Percentiles rank a stretch among this genome's conserved stretches.
These are phyloP conservation scores for Lecanosticta acicola DNA, from an alignment of 2,329 filamentous ascomycete genomes.

Conservation along the genomic window DNA sequence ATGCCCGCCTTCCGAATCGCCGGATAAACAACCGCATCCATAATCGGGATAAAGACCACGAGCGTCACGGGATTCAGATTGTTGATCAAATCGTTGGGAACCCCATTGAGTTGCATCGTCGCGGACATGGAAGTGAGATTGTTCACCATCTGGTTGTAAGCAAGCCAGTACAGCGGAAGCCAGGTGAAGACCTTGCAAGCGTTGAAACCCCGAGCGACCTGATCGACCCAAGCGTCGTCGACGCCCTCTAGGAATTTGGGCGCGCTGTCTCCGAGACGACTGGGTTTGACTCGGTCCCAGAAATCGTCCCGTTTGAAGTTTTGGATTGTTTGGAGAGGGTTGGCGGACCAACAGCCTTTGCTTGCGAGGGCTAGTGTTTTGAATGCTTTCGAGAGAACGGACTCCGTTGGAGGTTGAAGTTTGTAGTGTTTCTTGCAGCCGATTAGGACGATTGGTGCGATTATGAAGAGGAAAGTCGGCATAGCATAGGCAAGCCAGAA, in stretches of 20 bases:
- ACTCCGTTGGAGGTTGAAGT: constrained; percentile 59
- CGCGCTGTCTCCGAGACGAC: constrained; percentile 51
- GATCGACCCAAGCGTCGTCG: constrained; percentile 75
- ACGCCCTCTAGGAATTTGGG: constrained; percentile 69
- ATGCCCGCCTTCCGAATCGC: constrained; percentile 40
- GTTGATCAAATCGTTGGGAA: constrained; percentile 45
- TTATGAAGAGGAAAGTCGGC: constrained; percentile 57
- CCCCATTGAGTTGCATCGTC: constrained; percentile 40
- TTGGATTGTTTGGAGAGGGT: constrained; percentile 54
- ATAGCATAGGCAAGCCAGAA: constrained; percentile 63
- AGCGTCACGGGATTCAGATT: constrained; percentile 29
- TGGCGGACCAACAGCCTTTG: constrained; percentile 54
- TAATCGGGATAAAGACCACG: constrained; percentile 42
- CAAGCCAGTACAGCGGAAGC: constrained; percentile 53
- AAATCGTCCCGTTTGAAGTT: constrained; percentile 51
- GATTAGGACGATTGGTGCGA: constrained; percentile 54
- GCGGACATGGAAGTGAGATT: constrained; percentile 44
- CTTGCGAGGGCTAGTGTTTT: constrained; percentile 55
- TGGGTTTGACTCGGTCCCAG: constrained; percentile 66
- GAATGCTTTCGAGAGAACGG: constrained; percentile 63
- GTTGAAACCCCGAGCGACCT: constrained; percentile 59
- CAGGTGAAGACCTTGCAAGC: constrained; percentile 65
- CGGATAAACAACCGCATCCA: constrained; percentile 44
- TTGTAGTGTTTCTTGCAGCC: constrained; percentile 47
- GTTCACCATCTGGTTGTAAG: constrained; percentile 50